A percentile compares a stretch with the other conserved stretches of the same genome.
Conservation (phyloP, 2,329 filamentous ascomycete species). For the Penicillium sp. region DNA sequence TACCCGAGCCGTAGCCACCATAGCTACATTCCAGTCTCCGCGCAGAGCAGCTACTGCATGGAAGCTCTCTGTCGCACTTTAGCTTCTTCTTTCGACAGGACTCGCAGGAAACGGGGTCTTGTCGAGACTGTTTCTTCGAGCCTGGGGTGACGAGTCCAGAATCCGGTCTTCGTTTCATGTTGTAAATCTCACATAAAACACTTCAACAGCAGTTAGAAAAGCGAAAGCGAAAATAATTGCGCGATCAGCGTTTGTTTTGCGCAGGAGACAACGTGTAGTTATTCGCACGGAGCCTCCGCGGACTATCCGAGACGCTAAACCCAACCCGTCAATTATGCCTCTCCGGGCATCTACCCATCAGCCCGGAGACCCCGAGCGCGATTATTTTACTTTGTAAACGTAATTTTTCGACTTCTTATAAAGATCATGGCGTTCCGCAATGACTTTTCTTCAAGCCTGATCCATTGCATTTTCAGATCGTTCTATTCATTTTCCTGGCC, state of each 20-base stretch:
- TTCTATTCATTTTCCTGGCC: background rate
- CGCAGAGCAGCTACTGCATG: constrained; percentile 50
- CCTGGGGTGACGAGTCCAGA: background rate
- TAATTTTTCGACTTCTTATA: background rate
- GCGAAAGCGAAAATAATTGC: background rate
- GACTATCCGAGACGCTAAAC: constrained; percentile 21
- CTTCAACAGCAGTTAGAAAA: background rate
- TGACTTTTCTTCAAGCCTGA: background rate
- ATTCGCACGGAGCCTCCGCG: constrained; percentile 25
- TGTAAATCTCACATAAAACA: background rate
- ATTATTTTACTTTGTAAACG: background rate
- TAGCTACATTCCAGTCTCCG: constrained; percentile 33
- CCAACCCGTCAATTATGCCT: background rate
- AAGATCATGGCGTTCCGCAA: background rate
- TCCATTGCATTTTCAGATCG: background rate
- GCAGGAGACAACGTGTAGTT: background rate
- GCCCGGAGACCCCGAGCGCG: constrained; percentile 14
- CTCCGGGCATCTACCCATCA: background rate
- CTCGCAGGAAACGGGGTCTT: constrained; percentile 44
- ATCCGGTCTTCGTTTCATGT: constrained; percentile 27
- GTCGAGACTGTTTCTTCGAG: constrained; percentile 26
- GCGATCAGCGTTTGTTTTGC: background rate
- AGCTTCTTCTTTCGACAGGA: constrained; percentile 48
- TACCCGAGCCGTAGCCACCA: background rate
- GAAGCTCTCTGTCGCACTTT: constrained; percentile 54